Evolutionary conservation across 2,329 filamentous ascomycete genomes (phyloP).

Genomic region (Neonectria faginata): DNA sequence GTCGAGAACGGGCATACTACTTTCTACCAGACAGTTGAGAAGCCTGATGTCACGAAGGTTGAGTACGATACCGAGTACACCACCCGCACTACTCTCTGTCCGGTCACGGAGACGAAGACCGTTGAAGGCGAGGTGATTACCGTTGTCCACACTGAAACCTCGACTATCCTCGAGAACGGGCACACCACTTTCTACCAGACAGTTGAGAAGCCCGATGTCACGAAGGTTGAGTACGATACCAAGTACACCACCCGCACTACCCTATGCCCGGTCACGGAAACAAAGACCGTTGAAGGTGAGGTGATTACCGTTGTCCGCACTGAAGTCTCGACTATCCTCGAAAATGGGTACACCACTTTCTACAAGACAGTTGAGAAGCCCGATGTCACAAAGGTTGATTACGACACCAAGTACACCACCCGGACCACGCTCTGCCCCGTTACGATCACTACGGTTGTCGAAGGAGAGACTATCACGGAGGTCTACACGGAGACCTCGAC

Average conservation of each 20-base stretch:
- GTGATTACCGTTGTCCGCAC: too few relatives aligned
- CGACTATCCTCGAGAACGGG: constrained; percentile 46
- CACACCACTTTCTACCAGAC: constrained; percentile 28
- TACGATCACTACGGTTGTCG: constrained; percentile 49
- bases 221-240: constrained; percentile 46
- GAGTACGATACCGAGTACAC: constrained; percentile 51
- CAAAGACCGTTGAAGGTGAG: too few relatives aligned
- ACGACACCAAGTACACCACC: constrained; percentile 51
- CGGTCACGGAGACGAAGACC: constrained; percentile 50
- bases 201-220: constrained; percentile 46
- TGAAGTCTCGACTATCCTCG: too few relatives aligned
- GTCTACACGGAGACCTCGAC: constrained; percentile 34
- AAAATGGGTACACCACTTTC: too few relatives aligned
- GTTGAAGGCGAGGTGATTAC: constrained; percentile 57
- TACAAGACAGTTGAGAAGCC: constrained; percentile 27
- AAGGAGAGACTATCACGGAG: constrained; percentile 53
- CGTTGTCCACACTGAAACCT: constrained; percentile 47
- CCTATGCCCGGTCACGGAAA: constrained; percentile 33
- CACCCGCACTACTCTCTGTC: constrained; percentile 56
- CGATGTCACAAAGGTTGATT: constrained; percentile 51
- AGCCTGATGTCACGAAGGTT: constrained; percentile 52
- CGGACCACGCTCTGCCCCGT: constrained; percentile 57
- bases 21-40: too few relatives aligned
- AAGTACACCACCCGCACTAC: constrained; percentile 57
- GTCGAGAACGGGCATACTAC: too few relatives aligned